Percentiles rank a stretch among this genome's conserved stretches.
These are phyloP conservation scores for Zygnema cylindricum DNA, from an alignment of 139 green algal species.

Conservation along the genomic window DNA sequence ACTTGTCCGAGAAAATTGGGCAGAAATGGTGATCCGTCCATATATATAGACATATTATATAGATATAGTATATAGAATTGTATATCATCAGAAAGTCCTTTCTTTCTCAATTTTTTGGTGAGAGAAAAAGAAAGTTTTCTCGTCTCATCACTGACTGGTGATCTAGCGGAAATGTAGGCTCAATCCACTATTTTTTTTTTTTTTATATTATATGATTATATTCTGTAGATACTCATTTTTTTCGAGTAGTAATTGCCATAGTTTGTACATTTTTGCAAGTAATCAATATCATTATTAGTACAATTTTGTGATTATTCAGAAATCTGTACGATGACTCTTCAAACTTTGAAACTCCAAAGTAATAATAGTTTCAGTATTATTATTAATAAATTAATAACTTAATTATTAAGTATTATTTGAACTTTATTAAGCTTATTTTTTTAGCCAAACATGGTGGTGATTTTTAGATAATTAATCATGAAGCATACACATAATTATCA, in stretches of 20 bases:
- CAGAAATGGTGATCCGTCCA: conserved; percentile 3
- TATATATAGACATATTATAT: not conserved
- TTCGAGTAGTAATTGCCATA: not conserved
- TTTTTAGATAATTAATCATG: too few relatives aligned
- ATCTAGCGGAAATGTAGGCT: not conserved
- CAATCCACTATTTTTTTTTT: not conserved
- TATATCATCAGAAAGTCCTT: not conserved
- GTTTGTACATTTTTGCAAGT: not conserved
- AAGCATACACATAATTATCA: too few relatives aligned
- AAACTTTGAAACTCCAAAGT: not conserved
- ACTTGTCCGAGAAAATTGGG: not conserved
- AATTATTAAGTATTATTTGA: too few relatives aligned
- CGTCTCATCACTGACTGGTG: not conserved
- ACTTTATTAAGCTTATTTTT: too few relatives aligned
- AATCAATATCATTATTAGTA: not conserved
- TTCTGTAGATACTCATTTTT: too few relatives aligned
- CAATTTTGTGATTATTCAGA: not conserved
- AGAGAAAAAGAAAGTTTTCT: not conserved
- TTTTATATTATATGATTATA: not conserved
- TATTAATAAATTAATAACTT: too few relatives aligned
- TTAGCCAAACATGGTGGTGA: too few relatives aligned
- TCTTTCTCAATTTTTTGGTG: not conserved
- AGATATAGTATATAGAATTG: not conserved
- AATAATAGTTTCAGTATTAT: too few relatives aligned
- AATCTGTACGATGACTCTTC: not conserved